Conservation (phyloP, 106 monocot genomes). For the Dendrobium catenatum region DNA sequence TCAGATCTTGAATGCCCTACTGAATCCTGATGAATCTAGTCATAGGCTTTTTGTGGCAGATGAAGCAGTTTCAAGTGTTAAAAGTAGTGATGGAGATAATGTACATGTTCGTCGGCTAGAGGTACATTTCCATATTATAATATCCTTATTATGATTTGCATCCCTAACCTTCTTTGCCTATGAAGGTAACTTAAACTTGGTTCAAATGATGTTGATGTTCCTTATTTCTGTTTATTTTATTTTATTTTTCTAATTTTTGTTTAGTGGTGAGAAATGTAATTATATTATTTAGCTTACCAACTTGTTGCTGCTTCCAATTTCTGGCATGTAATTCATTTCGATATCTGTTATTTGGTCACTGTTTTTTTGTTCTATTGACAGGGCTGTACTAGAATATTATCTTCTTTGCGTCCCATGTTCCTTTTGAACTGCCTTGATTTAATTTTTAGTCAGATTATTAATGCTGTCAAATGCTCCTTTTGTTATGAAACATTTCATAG, state of each 20-base stretch:
- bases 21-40: conserved; percentile 48
- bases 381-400: neutral
- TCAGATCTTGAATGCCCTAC: conserved; percentile 69
- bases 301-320: neutral
- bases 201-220: neutral
- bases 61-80: conserved; percentile 29
- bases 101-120: conserved; percentile 61
- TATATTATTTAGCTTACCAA: neutral
- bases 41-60: conserved; percentile 26
- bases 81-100: conserved; percentile 21
- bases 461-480: neutral
- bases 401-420: neutral
- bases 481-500: neutral
- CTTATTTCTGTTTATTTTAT: neutral
- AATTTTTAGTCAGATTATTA: neutral
- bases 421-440: neutral
- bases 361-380: neutral
- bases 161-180: neutral
- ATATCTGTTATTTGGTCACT: neutral
- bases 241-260: too few species aligned
- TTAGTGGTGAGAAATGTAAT: neutral
- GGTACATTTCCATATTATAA: conserved; percentile 30
- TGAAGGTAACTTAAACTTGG: neutral
- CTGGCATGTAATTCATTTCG: neutral
- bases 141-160: conserved; percentile 6